Evolutionary conservation across 2,329 filamentous ascomycete genomes (phyloP), one percentile per base, ranked within the genome.

Genomic region (Fusarium hostae): DNA sequence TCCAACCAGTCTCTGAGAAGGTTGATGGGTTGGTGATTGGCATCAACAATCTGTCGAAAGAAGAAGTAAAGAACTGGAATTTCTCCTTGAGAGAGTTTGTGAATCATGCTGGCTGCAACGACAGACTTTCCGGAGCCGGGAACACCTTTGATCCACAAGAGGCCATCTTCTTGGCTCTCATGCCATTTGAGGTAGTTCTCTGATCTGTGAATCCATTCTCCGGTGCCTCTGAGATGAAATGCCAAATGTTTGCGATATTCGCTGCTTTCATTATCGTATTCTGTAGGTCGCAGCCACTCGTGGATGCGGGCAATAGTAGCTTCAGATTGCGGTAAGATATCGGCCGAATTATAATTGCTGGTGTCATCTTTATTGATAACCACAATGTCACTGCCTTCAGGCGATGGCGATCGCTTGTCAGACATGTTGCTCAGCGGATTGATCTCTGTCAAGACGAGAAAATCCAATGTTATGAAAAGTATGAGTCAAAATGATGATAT

Each of bases 101-200:
- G 41, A 26, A 77, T 68, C 32, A 80, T 59, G 4, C 47, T 75
- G 22, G 79, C 78, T 9, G 80, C 77, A 26, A 79, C 63, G 32
- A 83, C 81, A 16, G 80, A 81, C 57, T 82, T 82, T 9, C 82
- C 83, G 7, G 81, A 80, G 6, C 82, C 82, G 3, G 81, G 80
- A 26, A 83, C 79, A 1, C 82, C 82, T 44, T 70, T 74, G 28
- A 75, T 74, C 68, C 72, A 75, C 20, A 75, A 50, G 6, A 74
- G 56, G n/a, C 73, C 66, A 54, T 72, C n/a, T 6, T 65, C 59
- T 9, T 43, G 9, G 16, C 32, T 55, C 4, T 62, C 22, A 3
- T 63, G 34, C 73, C 73, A 75, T 9, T 59, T 43, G 10, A 47
- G 51, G 41, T 71, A 75, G 24, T 35, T 37, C 0, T 65, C 39